phyloP scores from a whole-genome alignment of 345 rosid species.

The Eucalyptus globulus region DNA sequence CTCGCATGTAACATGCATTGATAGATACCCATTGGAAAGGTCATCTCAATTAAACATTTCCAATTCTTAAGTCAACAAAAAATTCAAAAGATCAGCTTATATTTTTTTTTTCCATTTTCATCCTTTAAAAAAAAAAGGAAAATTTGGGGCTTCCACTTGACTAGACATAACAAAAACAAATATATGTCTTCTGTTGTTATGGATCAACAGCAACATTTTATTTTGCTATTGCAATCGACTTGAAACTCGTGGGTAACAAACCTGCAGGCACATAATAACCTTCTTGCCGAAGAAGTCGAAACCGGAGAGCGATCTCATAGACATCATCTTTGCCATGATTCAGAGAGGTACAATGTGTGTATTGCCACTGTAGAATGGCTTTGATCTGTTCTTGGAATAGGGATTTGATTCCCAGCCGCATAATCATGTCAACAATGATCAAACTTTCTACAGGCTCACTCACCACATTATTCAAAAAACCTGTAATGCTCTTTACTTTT shows the following conservation, averaged over 20 bases:
- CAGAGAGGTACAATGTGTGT: background rate
- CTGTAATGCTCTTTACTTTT: background rate
- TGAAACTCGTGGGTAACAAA: background rate
- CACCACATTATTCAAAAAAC: background rate
- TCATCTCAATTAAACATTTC: background rate
- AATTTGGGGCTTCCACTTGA: background rate
- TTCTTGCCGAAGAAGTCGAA: conserved; percentile 20
- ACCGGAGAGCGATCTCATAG: conserved; percentile 9
- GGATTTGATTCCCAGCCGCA: background rate
- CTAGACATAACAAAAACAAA: background rate
- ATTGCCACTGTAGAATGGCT: conserved; percentile 3
- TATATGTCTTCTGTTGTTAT: background rate
- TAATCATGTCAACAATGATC: background rate
- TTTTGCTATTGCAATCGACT: background rate
- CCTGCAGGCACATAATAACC: conserved; percentile 12
- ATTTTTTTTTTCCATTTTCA: background rate
- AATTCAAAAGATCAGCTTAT: background rate
- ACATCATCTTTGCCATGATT: background rate
- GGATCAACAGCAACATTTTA: background rate
- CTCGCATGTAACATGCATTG: background rate
- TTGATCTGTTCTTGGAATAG: background rate
- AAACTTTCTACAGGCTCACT: background rate
- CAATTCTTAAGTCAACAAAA: background rate
- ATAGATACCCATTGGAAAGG: background rate
- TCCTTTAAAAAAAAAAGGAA: background rate